Evolutionary conservation across 164 flowering plant species (phyloP).

Genomic region (Berberis vulgaris): DNA sequence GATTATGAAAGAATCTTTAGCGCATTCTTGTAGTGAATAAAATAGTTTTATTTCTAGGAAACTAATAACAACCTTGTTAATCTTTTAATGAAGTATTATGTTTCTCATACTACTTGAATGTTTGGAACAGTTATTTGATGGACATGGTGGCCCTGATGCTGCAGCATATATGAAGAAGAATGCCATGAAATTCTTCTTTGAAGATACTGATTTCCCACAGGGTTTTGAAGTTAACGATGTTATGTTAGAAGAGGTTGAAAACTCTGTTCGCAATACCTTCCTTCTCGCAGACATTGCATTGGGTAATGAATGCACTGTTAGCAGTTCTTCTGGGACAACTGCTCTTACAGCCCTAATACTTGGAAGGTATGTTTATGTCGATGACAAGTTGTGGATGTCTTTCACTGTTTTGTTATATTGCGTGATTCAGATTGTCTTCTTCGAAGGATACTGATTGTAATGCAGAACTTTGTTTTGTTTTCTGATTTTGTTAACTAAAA

Average conservation of each 20-base stretch:
- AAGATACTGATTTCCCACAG: slow-evolving; percentile 56
- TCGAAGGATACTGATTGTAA: no score
- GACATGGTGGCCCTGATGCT: slow-evolving; percentile 96
- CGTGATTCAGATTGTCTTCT: no score
- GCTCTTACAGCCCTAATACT: slow-evolving; percentile 69
- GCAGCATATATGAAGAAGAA: slow-evolving; percentile 65
- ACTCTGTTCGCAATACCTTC: slow-evolving; percentile 50
- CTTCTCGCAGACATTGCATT: slow-evolving; percentile 66
- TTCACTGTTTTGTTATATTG: no score
- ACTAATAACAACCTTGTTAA: background rate
- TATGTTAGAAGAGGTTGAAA: slow-evolving; percentile 45
- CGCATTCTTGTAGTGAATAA: no score
- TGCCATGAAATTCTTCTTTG: slow-evolving; percentile 55
- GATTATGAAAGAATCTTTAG: no score
- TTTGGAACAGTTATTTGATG: slow-evolving; percentile 71
- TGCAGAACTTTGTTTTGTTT: background rate
- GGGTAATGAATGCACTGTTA: slow-evolving; percentile 59
- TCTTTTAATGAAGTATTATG: background rate
- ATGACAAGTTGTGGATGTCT: background rate
- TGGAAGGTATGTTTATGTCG: slow-evolving; percentile 45
- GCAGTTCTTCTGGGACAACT: slow-evolving; percentile 75
- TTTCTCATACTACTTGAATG: background rate
- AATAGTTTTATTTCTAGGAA: no score
- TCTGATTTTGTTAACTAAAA: background rate
- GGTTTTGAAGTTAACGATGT: slow-evolving; percentile 35